A percentile compares a stretch with the other conserved stretches of the same genome.
Conservation (phyloP, 441 rosid species). For the Breynia disticha region DNA sequence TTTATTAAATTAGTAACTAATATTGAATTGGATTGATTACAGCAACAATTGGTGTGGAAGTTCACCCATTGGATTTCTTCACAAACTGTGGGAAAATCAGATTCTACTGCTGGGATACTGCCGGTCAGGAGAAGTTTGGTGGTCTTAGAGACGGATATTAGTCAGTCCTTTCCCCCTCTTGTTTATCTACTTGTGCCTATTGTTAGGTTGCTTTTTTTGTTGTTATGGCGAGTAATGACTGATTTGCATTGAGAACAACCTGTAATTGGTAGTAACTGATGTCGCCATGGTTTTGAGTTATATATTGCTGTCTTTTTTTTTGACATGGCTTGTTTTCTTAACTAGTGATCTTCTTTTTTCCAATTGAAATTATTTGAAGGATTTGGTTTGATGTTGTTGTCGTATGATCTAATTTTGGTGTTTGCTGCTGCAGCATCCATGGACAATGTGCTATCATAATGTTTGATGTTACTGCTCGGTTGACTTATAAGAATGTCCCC, state of each 20-base stretch:
- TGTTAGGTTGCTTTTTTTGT: background rate
- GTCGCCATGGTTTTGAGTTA: too few relatives aligned
- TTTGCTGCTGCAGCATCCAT: slow-evolving; percentile 49
- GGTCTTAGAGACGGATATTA: slow-evolving; percentile 61
- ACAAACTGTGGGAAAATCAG: slow-evolving; percentile 45
- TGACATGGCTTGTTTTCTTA: too few relatives aligned
- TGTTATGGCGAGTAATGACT: too few relatives aligned
- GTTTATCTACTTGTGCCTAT: background rate
- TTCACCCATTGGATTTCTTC: slow-evolving; percentile 56
- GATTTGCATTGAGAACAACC: too few relatives aligned
- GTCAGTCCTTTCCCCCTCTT: slow-evolving; percentile 15
- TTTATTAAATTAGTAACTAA: background rate
- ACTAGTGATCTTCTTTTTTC: too few relatives aligned
- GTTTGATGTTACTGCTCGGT: slow-evolving; percentile 84
- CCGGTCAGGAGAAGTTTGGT: slow-evolving; percentile 60
- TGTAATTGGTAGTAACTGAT: too few relatives aligned
- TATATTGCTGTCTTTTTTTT: too few relatives aligned
- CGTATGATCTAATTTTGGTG: too few relatives aligned
- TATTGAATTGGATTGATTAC: slow-evolving; percentile 1
- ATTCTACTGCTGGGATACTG: slow-evolving; percentile 59
- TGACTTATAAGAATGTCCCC: slow-evolving; percentile 77
- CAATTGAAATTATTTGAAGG: too few relatives aligned
- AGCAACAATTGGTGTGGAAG: slow-evolving; percentile 67
- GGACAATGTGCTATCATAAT: slow-evolving; percentile 87
- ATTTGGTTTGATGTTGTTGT: too few relatives aligned